Evolutionary conservation across 2,329 filamentous ascomycete genomes (phyloP), one percentile per base, ranked within the genome.

Genomic region (Leptographium radiaticola): DNA sequence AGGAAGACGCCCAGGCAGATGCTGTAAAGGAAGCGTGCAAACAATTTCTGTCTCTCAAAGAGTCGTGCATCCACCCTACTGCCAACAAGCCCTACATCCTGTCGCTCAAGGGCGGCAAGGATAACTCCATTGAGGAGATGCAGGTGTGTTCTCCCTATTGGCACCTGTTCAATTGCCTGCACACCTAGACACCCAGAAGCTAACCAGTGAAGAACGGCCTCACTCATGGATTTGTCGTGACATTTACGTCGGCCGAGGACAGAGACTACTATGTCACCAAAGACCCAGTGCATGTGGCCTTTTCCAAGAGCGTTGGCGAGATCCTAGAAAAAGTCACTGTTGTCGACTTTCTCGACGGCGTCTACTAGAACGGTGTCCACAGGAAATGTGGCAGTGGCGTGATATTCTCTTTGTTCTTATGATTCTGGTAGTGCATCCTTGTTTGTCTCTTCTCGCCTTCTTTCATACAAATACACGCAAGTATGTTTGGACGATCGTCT

Each of bases 211-310:
- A 81, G 83, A 72, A 75, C 49, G 83, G 76, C 1, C 78, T 84
- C 51, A 81, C 82, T 1, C 85, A 89, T 62, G 81, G 73, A 0
- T 89, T 89, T 58, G 75, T 89, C 2, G 75, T 76, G 34, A 77
- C 86, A 60, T 89, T 89, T 55, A 73, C 75, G 10, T 83, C 65
- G 31, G 70, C 71, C 15, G 75, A 78, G 58, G 84, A 89, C 62
- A 71, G 84, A 49, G 75, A 82, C 57, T 88, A 87, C 60, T 89
- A 88, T 63, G 67, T 86, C 7, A 66, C 76, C 52, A 68, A 79
- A 33, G 86, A 89, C 60, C 81, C 81, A 2, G 75, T 68, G 9
- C 85, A 89, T 63, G 67, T 73, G 43, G 76, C 66, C 0, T 87
- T 86, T 59, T 48, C 12, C 10, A 31, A 48, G 38, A 44, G 18